Conservation (phyloP, 2,329 filamentous ascomycete species). For the Zymoseptoria ardabiliae region DNA sequence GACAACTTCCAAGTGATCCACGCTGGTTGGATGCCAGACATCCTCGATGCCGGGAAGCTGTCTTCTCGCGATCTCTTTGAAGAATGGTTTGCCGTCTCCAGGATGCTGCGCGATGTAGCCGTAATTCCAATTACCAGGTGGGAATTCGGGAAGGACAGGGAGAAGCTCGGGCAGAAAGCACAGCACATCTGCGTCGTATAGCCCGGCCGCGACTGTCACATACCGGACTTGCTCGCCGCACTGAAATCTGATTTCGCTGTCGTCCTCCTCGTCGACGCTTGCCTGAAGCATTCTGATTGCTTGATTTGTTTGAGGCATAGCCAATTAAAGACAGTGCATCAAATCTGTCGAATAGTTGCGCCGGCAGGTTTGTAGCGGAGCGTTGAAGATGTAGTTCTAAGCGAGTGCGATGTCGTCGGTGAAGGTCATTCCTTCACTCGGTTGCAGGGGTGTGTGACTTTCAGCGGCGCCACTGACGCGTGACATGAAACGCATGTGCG, state of each 20-base stretch:
- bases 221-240: slow-evolving; percentile 35
- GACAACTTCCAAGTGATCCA: slow-evolving; percentile 33
- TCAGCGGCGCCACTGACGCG: too few relatives aligned
- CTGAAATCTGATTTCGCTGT: slow-evolving; percentile 35
- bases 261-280: slow-evolving; percentile 11
- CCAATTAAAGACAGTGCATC: too few relatives aligned
- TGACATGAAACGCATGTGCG: too few relatives aligned
- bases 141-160: slow-evolving; percentile 32
- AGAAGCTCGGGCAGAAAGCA: not conserved
- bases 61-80: not conserved
- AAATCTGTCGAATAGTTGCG: too few relatives aligned
- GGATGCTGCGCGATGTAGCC: slow-evolving; percentile 29
- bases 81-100: slow-evolving; percentile 18
- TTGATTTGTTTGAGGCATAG: too few relatives aligned
- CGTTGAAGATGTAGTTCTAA: too few relatives aligned
- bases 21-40: slow-evolving; percentile 29
- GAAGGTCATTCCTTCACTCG: too few relatives aligned
- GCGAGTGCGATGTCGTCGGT: too few relatives aligned
- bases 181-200: slow-evolving; percentile 29
- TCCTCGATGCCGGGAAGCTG: not conserved
- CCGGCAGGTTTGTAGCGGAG: too few relatives aligned
- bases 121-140: slow-evolving; percentile 36
- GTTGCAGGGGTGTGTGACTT: too few relatives aligned
- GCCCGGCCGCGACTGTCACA: slow-evolving; percentile 32
- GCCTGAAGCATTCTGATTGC: slow-evolving; percentile 18